Conservation (phyloP, 257 asterid genomes). For the Coffea canephora region DNA sequence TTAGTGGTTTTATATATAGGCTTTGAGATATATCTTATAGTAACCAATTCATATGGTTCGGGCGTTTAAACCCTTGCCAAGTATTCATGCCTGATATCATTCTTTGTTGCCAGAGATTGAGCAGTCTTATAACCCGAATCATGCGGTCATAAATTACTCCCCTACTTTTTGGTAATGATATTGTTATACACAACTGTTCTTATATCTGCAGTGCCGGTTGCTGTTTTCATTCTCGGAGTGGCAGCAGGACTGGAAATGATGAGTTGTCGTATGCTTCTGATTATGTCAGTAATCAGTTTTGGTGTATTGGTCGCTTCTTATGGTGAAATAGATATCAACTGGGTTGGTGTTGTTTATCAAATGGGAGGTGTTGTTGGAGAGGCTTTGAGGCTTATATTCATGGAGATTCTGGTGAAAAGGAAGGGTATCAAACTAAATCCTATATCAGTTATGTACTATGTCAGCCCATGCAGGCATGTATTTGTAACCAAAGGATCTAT, state of each 20-base stretch:
- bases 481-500: conserved; percentile 9
- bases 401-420: conserved; percentile 92
- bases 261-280: conserved; percentile 90
- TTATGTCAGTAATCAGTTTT: conserved; percentile 87
- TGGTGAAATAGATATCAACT: conserved; percentile 85
- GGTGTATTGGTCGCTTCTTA: conserved; percentile 95
- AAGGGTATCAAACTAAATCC: conserved; percentile 94
- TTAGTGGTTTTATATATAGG: background rate
- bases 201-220: conserved; percentile 86
- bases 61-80: background rate
- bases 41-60: too few species aligned
- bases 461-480: conserved; percentile 97
- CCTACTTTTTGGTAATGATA: conserved; percentile 4
- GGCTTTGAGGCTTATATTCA: conserved; percentile 89
- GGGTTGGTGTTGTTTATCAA: conserved; percentile 98
- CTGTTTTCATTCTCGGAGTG: conserved; percentile 92
- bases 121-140: background rate
- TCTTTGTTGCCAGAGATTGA: background rate
- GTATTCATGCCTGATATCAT: background rate
- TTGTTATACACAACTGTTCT: conserved; percentile 18
- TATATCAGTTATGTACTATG: conserved; percentile 92
- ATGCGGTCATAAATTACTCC: background rate
- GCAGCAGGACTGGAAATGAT: conserved; percentile 93
- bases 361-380: conserved; percentile 99
- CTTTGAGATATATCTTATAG: background rate